These are phyloP conservation scores for Pythium aphanidermatum DNA, from an alignment of 352 stramenopile species.

Conservation along the genomic window DNA sequence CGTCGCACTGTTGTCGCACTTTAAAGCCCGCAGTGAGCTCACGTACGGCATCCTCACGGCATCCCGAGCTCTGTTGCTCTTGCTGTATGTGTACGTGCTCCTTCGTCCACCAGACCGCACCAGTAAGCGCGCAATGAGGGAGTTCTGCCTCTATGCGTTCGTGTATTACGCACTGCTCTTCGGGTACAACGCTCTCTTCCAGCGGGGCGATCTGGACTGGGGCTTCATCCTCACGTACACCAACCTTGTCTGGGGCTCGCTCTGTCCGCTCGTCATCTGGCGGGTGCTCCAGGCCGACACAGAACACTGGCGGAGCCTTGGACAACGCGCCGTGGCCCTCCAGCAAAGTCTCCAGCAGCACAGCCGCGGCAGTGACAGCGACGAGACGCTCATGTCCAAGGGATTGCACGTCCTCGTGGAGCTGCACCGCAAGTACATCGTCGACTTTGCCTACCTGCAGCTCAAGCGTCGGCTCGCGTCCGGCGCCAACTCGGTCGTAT, in stretches of 20 bases:
- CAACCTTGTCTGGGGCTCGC: slow-evolving; percentile 40
- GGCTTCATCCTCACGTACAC: slow-evolving; percentile 56
- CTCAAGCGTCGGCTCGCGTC: slow-evolving; percentile 27
- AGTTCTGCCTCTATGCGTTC: slow-evolving; percentile 44
- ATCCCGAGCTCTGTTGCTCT: slow-evolving; percentile 27
- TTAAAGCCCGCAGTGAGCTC: not conserved
- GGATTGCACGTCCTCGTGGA: slow-evolving; percentile 58
- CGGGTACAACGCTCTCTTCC: slow-evolving; percentile 42
- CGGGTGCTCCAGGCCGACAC: slow-evolving; percentile 68
- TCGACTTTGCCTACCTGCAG: slow-evolving; percentile 66
- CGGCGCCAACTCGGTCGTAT: slow-evolving; percentile 45
- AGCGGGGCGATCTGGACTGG: slow-evolving; percentile 26
- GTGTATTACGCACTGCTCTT: slow-evolving; percentile 25
- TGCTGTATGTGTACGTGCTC: slow-evolving; percentile 41
- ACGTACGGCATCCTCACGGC: slow-evolving; percentile 33
- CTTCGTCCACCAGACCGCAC: slow-evolving; percentile 35
- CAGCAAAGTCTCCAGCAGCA: slow-evolving; percentile 30
- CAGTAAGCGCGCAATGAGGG: slow-evolving; percentile 38
- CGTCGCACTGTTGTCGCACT: slow-evolving; percentile 23
- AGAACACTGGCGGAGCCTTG: slow-evolving; percentile 60
- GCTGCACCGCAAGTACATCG: slow-evolving; percentile 51
- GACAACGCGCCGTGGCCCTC: slow-evolving; percentile 39
- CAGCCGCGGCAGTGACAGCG: not conserved
- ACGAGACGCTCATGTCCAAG: slow-evolving; percentile 12
- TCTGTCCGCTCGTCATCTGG: slow-evolving; percentile 64